Evolutionary conservation across 495 filamentous ascomycete species (phyloP).

Genomic region (Penicillium antarcticum): DNA sequence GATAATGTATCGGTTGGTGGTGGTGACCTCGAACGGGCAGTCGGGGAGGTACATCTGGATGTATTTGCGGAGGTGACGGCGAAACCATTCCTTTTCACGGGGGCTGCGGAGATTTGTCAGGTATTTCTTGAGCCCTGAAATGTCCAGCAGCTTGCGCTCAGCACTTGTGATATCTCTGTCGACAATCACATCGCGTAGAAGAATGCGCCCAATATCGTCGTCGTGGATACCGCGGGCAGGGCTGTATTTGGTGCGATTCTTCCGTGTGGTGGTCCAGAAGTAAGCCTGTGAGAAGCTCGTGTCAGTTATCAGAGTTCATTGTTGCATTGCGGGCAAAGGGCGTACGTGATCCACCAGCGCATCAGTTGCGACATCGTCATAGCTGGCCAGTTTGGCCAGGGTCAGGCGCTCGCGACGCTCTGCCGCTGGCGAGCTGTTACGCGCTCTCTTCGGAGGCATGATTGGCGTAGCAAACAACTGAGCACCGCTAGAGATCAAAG

Average conservation of each 20-base stretch:
- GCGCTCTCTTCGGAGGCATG: conserved; percentile 45
- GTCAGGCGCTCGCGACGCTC: conserved; percentile 72
- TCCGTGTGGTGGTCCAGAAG: conserved; percentile 94
- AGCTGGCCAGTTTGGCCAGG: conserved; percentile 79
- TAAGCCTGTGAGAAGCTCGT: conserved; percentile 58
- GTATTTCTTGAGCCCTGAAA: conserved; percentile 72
- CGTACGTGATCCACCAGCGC: conserved; percentile 90
- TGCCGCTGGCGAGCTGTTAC: conserved; percentile 32
- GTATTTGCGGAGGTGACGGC: conserved; percentile 82
- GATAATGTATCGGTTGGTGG: conserved; percentile 95
- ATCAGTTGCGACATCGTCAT: conserved; percentile 97
- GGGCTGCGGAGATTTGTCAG: conserved; percentile 60
- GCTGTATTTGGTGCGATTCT: conserved; percentile 86
- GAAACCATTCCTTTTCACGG: conserved; percentile 85
- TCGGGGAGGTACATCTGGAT: conserved; percentile 90
- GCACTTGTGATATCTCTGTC: conserved; percentile 66
- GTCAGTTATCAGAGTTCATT: conserved; percentile 16
- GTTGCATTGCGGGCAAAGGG: conserved; percentile 12
- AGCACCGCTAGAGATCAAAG: neutral
- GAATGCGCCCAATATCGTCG: conserved; percentile 73
- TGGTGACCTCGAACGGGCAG: conserved; percentile 88
- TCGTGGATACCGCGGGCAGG: conserved; percentile 77
- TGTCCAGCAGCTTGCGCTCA: conserved; percentile 66
- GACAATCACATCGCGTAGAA: conserved; percentile 73
- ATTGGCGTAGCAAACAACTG: conserved; percentile 1